These are phyloP conservation scores for Globisporangium paroecandrum DNA, from an alignment of 352 stramenopile genomes.

Conservation along the genomic window DNA sequence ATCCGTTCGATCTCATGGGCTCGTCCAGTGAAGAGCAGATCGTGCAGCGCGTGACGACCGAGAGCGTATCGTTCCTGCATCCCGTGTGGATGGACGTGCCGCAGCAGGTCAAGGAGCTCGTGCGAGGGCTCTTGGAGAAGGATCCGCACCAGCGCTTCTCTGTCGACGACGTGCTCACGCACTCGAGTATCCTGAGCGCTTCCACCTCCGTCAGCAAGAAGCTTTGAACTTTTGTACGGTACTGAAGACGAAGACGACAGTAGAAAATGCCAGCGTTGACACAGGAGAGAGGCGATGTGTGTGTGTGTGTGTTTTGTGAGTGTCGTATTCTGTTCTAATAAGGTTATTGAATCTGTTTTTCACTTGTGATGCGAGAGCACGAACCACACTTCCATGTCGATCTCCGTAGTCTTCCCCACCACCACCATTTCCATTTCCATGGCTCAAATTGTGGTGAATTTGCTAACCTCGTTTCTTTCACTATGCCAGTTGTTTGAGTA, in stretches of 20 bases:
- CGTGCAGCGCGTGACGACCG: slow-evolving; percentile 46
- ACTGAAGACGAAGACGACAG: background rate
- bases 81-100: slow-evolving; percentile 54
- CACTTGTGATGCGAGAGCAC: background rate
- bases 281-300: background rate
- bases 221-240: background rate
- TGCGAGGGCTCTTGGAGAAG: slow-evolving; percentile 70
- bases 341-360: slow-evolving; percentile 3
- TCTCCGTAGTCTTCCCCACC: background rate
- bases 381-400: background rate
- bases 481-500: too few species aligned
- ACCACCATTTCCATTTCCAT: background rate
- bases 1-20: slow-evolving; percentile 85
- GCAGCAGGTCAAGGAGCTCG: slow-evolving; percentile 54
- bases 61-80: slow-evolving; percentile 54
- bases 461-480: background rate
- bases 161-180: slow-evolving; percentile 48
- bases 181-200: slow-evolving; percentile 19
- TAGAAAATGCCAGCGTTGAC: background rate
- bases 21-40: slow-evolving; percentile 76
- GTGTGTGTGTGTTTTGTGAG: background rate
- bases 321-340: slow-evolving; percentile 3
- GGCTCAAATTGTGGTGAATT: background rate
- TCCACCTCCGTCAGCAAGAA: background rate
- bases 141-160: slow-evolving; percentile 48